phyloP scores from a whole-genome alignment of 495 filamentous ascomycete species.

The Aspergillus avenaceus region DNA sequence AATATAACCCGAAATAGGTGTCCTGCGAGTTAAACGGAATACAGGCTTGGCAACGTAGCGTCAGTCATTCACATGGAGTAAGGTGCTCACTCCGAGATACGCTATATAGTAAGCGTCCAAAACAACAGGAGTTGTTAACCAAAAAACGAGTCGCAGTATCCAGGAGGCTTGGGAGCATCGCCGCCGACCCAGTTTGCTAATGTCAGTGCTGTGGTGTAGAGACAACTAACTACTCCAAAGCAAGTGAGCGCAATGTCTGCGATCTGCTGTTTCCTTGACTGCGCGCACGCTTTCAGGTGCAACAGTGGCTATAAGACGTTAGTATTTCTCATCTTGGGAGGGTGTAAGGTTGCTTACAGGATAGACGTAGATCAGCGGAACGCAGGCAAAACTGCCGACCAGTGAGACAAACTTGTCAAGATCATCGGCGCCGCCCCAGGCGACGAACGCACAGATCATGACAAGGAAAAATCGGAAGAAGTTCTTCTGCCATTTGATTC shows the following conservation, averaged over 20 bases:
- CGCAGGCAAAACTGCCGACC: constrained; percentile 95
- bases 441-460: constrained; percentile 75
- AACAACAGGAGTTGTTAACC: not conserved
- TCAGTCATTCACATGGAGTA: constrained; percentile 11
- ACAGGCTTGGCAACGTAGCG: constrained; percentile 6
- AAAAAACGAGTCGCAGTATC: constrained; percentile 54
- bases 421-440: constrained; percentile 88
- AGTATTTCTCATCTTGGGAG: not conserved
- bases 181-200: constrained; percentile 74
- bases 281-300: constrained; percentile 77
- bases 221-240: constrained; percentile 82
- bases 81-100: not conserved
- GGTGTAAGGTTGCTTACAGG: constrained; percentile 59
- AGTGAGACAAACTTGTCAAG: constrained; percentile 96
- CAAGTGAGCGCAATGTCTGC: constrained; percentile 70
- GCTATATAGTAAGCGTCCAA: constrained; percentile 2
- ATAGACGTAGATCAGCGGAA: constrained; percentile 96
- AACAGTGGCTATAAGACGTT: constrained; percentile 66
- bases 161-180: constrained; percentile 37
- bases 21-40: not conserved
- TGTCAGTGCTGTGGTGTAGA: constrained; percentile 84
- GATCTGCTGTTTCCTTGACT: constrained; percentile 53
- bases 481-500: constrained; percentile 99
- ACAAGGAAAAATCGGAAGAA: constrained; percentile 90
- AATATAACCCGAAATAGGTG: not conserved